phyloP scores from a whole-genome alignment of 2,329 filamentous ascomycete species.

The Lizonia empirigonia region DNA sequence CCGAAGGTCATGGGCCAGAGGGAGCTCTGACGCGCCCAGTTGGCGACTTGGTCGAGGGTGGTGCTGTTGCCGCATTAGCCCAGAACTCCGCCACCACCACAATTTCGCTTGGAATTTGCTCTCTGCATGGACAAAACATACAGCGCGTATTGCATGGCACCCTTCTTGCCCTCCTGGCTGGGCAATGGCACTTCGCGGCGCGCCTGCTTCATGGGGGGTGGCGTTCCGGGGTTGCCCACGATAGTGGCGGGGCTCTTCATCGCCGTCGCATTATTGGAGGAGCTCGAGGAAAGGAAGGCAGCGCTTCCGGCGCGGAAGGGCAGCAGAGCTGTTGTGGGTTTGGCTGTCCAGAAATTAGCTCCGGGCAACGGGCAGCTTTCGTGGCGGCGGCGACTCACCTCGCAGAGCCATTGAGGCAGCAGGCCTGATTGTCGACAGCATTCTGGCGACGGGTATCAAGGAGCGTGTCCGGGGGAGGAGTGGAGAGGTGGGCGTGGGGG shows the following conservation, averaged over 20 bases:
- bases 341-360: constrained; percentile 59
- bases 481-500: constrained; percentile 45
- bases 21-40: constrained; percentile 87
- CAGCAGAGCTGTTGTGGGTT: constrained; percentile 67
- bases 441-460: constrained; percentile 46
- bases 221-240: constrained; percentile 59
- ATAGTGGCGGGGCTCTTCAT: constrained; percentile 60
- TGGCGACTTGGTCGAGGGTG: constrained; percentile 79
- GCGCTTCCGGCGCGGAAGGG: constrained; percentile 66
- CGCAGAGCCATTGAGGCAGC: constrained; percentile 61
- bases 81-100: not conserved
- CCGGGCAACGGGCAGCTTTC: constrained; percentile 20
- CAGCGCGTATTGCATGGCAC: constrained; percentile 83
- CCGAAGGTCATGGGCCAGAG: constrained; percentile 92
- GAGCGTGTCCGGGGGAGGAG: constrained; percentile 42
- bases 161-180: constrained; percentile 80
- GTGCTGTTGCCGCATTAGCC: constrained; percentile 60
- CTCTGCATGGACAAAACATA: constrained; percentile 57
- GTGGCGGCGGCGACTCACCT: constrained; percentile 51
- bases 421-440: constrained; percentile 59
- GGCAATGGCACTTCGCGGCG: constrained; percentile 73
- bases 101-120: not conserved
- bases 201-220: constrained; percentile 61
- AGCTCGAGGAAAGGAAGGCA: constrained; percentile 69
- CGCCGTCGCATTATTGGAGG: constrained; percentile 67